Percentiles rank a stretch among this genome's conserved stretches.
Evolutionary conservation across 805 yeast species (phyloP).

Genomic region (Candida awuae): DNA sequence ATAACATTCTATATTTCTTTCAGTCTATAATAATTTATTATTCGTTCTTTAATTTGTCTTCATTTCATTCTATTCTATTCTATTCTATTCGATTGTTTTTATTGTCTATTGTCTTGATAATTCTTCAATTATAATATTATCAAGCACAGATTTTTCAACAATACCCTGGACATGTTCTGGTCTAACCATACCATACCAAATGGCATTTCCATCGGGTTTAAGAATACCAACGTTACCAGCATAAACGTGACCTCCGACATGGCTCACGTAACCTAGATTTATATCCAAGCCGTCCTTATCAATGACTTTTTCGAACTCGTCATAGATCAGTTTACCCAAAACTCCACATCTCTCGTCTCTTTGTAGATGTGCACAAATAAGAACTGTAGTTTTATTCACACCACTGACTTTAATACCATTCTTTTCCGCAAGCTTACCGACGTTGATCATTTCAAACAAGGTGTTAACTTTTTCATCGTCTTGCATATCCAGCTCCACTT

Average conservation of each 20-base stretch:
- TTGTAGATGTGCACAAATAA: conserved; percentile 59
- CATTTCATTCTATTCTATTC: neutral
- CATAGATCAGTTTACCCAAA: conserved; percentile 48
- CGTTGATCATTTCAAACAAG: conserved; percentile 4
- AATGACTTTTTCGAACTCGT: conserved; percentile 43
- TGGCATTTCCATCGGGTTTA: conserved; percentile 34
- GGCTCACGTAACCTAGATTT: conserved; percentile 53
- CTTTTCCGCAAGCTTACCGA: neutral
- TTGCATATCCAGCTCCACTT: conserved; percentile 1
- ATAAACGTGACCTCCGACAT: conserved; percentile 79
- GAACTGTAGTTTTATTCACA: conserved; percentile 29
- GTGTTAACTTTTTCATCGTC: neutral
- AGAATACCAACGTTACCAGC: conserved; percentile 74
- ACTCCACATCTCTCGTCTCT: conserved; percentile 63
- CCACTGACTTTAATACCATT: neutral
- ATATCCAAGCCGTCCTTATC: conserved; percentile 24
- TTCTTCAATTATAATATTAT: conserved; percentile 44
- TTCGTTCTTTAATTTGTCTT: neutral
- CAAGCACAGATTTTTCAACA: conserved; percentile 43
- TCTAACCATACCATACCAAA: conserved; percentile 74
- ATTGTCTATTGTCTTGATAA: conserved; percentile 46
- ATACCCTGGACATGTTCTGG: conserved; percentile 64
- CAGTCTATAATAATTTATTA: neutral
- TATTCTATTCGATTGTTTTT: too few species aligned
- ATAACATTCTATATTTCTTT: too few species aligned